phyloP scores from a whole-genome alignment of 2,329 filamentous ascomycete species.

The Alternaria conjuncta region DNA sequence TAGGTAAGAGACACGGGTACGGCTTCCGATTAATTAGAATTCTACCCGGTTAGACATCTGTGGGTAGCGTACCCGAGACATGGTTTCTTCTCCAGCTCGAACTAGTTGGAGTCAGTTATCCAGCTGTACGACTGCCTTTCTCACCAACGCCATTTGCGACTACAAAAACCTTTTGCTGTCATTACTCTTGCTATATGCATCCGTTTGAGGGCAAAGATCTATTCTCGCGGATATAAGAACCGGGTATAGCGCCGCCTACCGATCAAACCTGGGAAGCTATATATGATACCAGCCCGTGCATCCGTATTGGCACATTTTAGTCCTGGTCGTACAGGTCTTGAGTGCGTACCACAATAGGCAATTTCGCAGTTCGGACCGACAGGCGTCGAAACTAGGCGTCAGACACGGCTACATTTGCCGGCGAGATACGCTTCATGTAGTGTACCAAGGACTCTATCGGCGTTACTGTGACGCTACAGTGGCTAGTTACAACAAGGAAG shows the following conservation, averaged over 20 bases:
- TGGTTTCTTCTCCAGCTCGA: neutral
- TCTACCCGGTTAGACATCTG: neutral
- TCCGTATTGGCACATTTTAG: neutral
- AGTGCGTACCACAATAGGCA: conserved; percentile 3
- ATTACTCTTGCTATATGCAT: neutral
- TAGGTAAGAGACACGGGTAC: conserved; percentile 16
- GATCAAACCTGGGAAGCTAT: neutral
- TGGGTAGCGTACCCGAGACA: neutral
- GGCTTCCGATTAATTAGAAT: conserved; percentile 3
- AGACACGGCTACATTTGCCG: conserved; percentile 6
- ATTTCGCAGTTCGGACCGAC: neutral
- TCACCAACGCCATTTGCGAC: neutral
- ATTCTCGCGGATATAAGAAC: neutral
- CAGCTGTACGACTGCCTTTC: neutral
- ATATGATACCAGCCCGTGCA: neutral
- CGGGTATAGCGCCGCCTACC: neutral
- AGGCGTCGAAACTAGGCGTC: conserved; percentile 7
- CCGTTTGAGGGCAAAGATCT: neutral
- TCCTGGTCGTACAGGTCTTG: neutral
- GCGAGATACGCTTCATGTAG: neutral
- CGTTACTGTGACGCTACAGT: neutral
- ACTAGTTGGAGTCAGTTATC: neutral
- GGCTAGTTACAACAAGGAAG: neutral
- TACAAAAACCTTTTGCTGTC: neutral
- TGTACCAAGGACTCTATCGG: neutral